Base-by-base conservation (phyloP, 257 asterid species). In the Coffea canephora region DNA sequence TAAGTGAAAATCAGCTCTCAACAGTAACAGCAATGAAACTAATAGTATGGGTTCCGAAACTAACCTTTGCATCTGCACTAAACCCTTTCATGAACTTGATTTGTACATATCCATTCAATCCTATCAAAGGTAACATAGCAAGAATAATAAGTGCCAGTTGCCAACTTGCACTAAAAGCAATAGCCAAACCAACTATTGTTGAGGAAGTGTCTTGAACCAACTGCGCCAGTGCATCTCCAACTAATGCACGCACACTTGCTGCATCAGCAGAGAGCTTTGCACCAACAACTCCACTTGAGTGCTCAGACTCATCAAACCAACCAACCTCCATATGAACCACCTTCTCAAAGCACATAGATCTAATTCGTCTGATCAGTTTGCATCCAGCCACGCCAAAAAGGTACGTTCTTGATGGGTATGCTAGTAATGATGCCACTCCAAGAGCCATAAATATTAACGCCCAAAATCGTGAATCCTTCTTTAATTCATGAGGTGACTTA, bases 251-350 rank as follows among this genome's bases (percentile, higher is more conserved):
- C 25, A 94, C 78, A 0, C 89, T 81, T 4, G 97, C 91, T 73
- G 97, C 97, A 88, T 94, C 98, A 19, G 97, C 87, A 19, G 98
- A 93, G 31, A 94, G 96, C 85, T 92, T 89, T 11, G 98, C 86
- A 9, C 98, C 97, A 11, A 93, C 90, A 34, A 89, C 89, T 83
- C 98, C 98, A 71, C 97, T 90, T 5, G 98, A 94, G 85, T 94
- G 90, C 25, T 84, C 91, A 19, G 91, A 79, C 81, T 91, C 95
- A 54, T 94, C 98, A 49, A 94, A 94, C 98, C 97, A 94, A 36
- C 93, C 90, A 23, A 90, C 94, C 82, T 93, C 97, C 98, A 94
- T 94, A 82, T 73, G 82, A 49, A 94, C 94, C 84, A 93, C 97
- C 84, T 93, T 94, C 89, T 88, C 88, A n/a, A 94, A 94, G 81